Evolutionary conservation across 2,329 filamentous ascomycete genomes (phyloP), one percentile per base, ranked within the genome.

Genomic region (Lomentospora prolificans): DNA sequence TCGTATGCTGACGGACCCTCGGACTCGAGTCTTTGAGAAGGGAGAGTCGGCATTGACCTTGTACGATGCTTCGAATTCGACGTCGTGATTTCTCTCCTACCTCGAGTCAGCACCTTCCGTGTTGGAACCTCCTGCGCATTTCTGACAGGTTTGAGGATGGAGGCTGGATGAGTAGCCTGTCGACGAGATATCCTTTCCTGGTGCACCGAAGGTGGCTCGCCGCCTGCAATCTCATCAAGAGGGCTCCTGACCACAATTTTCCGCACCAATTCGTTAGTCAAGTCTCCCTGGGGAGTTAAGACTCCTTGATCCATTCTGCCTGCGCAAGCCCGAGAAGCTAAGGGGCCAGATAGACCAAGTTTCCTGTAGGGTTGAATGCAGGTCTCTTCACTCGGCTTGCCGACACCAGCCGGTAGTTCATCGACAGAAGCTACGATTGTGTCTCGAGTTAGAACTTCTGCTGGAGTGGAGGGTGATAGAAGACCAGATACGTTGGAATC

Each of bases 141-240:
- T n/a, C 54, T 30, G 50, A 51, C 31, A 7, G 55, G 58, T 46
- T 70, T 71, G 28, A 73, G 52, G 25, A 73, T 73, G 1, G 71
- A 67, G 1, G 65, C 67, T 4, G 67, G 65, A 12, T 60, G 58
- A 3, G 44, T 58, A 3, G 61, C 61, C 51, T 64, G 66, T 31
- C 71, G 63, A 27, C 71, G 65, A 22, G 65, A 64, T 10, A 61
- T 59, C 57, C 71, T 67, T 58, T 73, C 71, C 50, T 73, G 66
- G 50, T 64, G 58, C 30, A 72, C 56, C 1, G 70, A 70, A n/a
- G 62, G 66, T 4, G 66, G 64, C 4, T 58, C 59, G 2, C 63
- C 63, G 7, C 61, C 62, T n/a, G 57, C 17, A 3, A 55, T 50
- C 27, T 61, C 57, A 5, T 57, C 51, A 27, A 59, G 59, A 1